Conservation (phyloP, 208 protist genomes). For the Wallacemonas sp. region DNA sequence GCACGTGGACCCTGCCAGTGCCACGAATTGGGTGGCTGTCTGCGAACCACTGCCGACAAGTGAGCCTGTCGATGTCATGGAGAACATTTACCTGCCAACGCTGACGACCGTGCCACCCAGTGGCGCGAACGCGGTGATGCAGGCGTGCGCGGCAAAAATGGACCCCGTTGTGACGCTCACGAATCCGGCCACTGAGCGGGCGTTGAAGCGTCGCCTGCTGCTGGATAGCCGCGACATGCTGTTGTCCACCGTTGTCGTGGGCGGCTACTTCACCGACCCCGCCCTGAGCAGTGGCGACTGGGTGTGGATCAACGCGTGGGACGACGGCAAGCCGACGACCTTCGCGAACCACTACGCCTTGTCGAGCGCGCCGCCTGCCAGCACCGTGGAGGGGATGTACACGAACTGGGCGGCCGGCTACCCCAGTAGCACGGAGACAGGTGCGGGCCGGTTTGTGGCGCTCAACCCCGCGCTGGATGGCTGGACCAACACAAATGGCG, state of each 20-base stretch:
- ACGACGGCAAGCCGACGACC: background rate
- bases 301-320: constrained; percentile 1
- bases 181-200: background rate
- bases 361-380: background rate
- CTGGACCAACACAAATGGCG: background rate
- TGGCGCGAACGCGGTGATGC: background rate
- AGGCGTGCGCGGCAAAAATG: background rate
- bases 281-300: background rate
- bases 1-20: constrained; percentile 4
- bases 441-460: constrained; percentile 4
- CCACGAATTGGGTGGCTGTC: constrained; percentile 3
- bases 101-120: background rate
- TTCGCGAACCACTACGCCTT: background rate
- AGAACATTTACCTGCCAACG: background rate
- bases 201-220: constrained; percentile 10
- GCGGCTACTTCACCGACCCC: constrained; percentile 2
- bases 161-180: constrained; percentile 11
- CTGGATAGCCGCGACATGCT: background rate
- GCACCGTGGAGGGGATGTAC: background rate
- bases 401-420: constrained; percentile 9
- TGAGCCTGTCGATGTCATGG: constrained; percentile 5
- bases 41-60: background rate
- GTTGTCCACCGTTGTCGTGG: background rate
- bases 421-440: background rate
- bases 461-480: background rate